These are phyloP conservation scores for Gaeumannomyces sp. DNA, from an alignment of 2,329 filamentous ascomycete species.

Conservation along the genomic window DNA sequence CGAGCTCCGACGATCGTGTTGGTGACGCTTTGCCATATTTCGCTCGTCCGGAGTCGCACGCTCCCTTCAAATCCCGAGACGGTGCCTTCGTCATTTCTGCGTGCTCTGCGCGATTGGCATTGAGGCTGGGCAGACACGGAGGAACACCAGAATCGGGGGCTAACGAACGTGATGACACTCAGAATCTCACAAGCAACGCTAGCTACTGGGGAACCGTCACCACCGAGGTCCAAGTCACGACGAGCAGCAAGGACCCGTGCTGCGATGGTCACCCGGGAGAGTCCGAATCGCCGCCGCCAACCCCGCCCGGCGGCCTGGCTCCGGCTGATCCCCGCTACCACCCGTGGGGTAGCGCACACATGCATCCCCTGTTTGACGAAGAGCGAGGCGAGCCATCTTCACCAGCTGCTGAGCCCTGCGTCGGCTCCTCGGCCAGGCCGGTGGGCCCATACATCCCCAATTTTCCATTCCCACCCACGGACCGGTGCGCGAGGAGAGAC, in stretches of 20 bases:
- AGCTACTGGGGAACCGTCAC: conserved; percentile 45
- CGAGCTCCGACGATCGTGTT: not conserved
- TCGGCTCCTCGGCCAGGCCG: not conserved
- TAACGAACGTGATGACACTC: not conserved
- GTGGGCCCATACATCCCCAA: not conserved
- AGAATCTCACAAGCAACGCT: conserved; percentile 22
- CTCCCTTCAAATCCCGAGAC: no score
- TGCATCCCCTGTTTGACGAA: not conserved
- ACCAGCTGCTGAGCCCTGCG: not conserved
- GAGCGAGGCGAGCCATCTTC: conserved; percentile 2
- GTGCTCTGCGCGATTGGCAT: no score
- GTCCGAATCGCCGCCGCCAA: conserved; percentile 15
- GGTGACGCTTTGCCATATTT: no score
- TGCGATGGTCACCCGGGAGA: conserved; percentile 11
- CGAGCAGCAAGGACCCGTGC: conserved; percentile 18
- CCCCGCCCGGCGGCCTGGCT: conserved; percentile 14
- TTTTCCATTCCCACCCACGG: not conserved
- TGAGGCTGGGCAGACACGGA: no score
- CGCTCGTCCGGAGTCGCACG: not conserved
- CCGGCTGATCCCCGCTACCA: conserved; percentile 11
- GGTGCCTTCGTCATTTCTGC: not conserved
- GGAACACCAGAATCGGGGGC: not conserved
- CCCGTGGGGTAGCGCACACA: conserved; percentile 11
- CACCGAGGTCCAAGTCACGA: conserved; percentile 43
- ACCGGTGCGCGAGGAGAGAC: not conserved